Conservation (phyloP, 129 eudicot species). For the Kitagawia praeruptora region DNA sequence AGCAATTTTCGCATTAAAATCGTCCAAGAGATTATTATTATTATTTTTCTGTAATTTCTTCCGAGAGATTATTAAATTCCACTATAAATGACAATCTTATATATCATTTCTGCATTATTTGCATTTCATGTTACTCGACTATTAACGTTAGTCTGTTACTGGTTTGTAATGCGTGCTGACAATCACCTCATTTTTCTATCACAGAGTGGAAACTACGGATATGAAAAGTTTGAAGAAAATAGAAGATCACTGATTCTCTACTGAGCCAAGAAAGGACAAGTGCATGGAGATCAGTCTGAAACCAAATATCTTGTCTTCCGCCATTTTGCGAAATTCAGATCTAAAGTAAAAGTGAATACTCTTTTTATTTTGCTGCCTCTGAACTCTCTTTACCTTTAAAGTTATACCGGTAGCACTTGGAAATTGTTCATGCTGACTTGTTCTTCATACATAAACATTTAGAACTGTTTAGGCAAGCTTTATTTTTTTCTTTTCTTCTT, state of each 20-base stretch:
- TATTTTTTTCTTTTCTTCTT: background rate
- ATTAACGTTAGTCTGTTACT: background rate
- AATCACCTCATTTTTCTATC: slow-evolving; percentile 1
- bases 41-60: background rate
- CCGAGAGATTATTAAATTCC: background rate
- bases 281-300: background rate
- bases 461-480: background rate
- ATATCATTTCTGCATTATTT: background rate
- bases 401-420: background rate
- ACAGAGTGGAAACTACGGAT: slow-evolving; percentile 96
- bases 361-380: background rate
- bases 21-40: background rate
- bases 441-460: background rate
- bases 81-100: background rate
- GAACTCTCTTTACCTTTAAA: background rate
- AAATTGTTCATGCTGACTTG: background rate
- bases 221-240: slow-evolving; percentile 97
- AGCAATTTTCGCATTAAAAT: background rate
- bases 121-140: background rate
- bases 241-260: slow-evolving; percentile 59
- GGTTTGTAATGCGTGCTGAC: background rate
- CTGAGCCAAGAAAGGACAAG: background rate
- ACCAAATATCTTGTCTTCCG: background rate
- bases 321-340: background rate
- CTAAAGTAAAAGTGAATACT: background rate